phyloP scores from a whole-genome alignment of 352 stramenopile species.

The Phytophthora tentaculata region DNA sequence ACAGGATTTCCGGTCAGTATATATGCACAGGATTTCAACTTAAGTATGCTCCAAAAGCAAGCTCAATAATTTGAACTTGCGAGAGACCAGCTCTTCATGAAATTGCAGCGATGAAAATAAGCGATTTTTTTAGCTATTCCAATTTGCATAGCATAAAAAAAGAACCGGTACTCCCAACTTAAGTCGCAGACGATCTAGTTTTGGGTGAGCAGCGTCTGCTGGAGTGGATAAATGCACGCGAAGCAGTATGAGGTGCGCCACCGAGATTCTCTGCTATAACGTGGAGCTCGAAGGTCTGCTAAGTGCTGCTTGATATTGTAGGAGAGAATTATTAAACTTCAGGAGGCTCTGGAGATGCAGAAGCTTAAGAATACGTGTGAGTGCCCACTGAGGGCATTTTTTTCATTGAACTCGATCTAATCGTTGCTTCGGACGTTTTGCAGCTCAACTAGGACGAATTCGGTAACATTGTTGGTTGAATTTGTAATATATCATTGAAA shows the following conservation, averaged over 20 bases:
- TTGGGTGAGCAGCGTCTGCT: too few relatives aligned
- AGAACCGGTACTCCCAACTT: too few relatives aligned
- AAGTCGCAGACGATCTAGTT: too few relatives aligned
- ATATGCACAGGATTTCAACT: too few relatives aligned
- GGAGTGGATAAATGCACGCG: too few relatives aligned
- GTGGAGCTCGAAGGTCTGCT: neutral
- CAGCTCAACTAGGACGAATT: slow-evolving; percentile 73
- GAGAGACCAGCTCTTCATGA: too few relatives aligned
- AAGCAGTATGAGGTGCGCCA: slow-evolving; percentile 17
- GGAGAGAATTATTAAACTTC: slow-evolving; percentile 81
- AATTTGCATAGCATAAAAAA: too few relatives aligned
- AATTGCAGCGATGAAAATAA: too few relatives aligned
- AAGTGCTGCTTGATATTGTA: slow-evolving; percentile 16
- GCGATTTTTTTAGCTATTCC: too few relatives aligned
- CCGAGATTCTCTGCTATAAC: neutral
- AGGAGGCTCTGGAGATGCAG: slow-evolving; percentile 79
- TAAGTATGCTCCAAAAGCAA: too few relatives aligned
- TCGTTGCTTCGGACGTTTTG: neutral
- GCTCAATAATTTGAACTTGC: too few relatives aligned
- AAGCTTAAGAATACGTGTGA: slow-evolving; percentile 85
- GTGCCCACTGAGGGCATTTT: neutral
- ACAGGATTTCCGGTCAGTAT: too few relatives aligned
- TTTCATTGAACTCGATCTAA: neutral
- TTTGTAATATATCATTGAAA: neutral
- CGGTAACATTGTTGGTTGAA: slow-evolving; percentile 28